These are phyloP conservation scores for Amaranthus tricolor DNA, from an alignment of 179 eudicot genomes.

Conservation along the genomic window DNA sequence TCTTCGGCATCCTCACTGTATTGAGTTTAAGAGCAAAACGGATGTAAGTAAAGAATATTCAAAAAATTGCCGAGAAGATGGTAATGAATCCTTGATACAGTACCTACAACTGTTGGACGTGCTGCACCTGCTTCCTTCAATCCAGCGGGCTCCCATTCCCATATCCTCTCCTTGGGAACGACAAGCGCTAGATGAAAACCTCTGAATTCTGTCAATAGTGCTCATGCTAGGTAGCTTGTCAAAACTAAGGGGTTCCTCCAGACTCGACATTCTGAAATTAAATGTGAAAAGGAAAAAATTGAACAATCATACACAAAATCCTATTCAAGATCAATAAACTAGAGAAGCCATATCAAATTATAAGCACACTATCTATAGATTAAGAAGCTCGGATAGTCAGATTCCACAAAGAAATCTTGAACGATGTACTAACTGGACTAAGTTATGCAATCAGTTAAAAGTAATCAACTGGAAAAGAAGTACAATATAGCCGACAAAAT, in stretches of 20 bases:
- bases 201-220: constrained; percentile 55
- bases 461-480: not conserved
- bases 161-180: constrained; percentile 62
- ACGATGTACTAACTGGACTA: not conserved
- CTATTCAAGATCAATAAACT: not conserved
- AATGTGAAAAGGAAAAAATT: not conserved
- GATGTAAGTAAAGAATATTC: not conserved
- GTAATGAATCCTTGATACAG: constrained; percentile 9
- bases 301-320: not conserved
- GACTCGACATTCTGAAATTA: constrained; percentile 74
- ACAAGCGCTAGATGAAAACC: constrained; percentile 83
- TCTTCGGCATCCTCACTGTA: constrained; percentile 72
- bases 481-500: not conserved
- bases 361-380: not conserved
- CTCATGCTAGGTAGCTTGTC: constrained; percentile 80
- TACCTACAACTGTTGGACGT: constrained; percentile 88
- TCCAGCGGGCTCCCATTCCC: constrained; percentile 77
- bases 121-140: constrained; percentile 78
- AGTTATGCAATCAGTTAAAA: not conserved
- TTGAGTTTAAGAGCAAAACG: not conserved
- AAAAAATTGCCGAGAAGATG: not conserved
- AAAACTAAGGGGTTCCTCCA: constrained; percentile 83
- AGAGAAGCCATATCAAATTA: not conserved
- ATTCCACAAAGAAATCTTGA: not conserved
- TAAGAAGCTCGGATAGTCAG: not conserved